Evolutionary conservation across 306 rosid species (phyloP).

Genomic region (Macrotyloma uniflorum): DNA sequence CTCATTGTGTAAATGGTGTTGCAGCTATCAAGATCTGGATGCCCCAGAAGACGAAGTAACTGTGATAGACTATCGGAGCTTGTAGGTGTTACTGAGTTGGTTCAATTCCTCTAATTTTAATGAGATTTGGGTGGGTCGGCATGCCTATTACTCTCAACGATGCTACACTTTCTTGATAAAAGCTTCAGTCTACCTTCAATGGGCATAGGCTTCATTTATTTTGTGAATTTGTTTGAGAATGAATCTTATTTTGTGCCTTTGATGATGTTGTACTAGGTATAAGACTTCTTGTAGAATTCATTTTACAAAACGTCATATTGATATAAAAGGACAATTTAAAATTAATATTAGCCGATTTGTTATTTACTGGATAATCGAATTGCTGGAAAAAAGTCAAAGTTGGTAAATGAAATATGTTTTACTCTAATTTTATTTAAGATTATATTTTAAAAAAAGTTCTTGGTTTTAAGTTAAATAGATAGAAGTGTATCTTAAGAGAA

Average conservation of each 20-base stretch:
- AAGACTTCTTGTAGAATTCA: slow-evolving; percentile 27
- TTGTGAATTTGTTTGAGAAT: slow-evolving; percentile 24
- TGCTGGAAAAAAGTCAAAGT: no score
- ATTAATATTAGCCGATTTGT: background rate
- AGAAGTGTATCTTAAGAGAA: no score
- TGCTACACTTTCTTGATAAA: background rate
- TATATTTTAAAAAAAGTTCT: no score
- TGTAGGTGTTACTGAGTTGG: slow-evolving; percentile 44
- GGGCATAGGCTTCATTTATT: slow-evolving; percentile 15
- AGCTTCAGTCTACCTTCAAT: slow-evolving; percentile 23
- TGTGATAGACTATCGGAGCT: slow-evolving; percentile 96
- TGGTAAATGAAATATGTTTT: no score
- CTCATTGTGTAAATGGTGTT: slow-evolving; percentile 31
- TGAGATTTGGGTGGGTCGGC: background rate
- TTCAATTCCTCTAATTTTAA: background rate
- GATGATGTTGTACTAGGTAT: background rate
- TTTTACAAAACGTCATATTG: slow-evolving; percentile 14
- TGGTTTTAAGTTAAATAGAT: no score
- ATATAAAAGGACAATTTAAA: background rate
- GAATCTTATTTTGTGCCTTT: slow-evolving; percentile 4
- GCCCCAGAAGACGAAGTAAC: slow-evolving; percentile 98
- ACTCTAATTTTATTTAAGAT: no score
- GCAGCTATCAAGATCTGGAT: slow-evolving; percentile 98
- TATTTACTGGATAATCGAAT: slow-evolving; percentile 8
- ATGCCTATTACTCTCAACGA: no score